Conservation (phyloP, 2,329 filamentous ascomycete species). For the Xylariales sp. region DNA sequence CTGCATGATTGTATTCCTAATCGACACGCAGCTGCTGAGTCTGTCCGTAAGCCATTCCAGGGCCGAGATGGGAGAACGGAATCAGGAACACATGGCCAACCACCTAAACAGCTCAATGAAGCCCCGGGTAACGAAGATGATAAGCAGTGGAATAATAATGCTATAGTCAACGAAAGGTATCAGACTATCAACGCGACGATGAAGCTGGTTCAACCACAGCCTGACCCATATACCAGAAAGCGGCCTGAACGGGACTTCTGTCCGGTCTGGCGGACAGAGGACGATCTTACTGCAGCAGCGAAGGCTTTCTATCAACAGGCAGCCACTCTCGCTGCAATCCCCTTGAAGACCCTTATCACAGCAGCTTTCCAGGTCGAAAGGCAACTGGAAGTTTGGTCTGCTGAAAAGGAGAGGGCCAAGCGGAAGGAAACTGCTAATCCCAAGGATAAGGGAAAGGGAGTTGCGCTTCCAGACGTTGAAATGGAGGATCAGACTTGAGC, state of each 20-base stretch:
- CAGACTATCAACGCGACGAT: constrained; percentile 15
- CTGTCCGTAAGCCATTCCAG: constrained; percentile 3
- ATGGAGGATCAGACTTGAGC: no score
- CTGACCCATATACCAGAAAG: background rate
- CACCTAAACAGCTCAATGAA: background rate
- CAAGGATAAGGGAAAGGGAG: no score
- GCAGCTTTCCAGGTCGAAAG: constrained; percentile 33
- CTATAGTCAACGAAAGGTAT: constrained; percentile 16
- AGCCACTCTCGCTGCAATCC: constrained; percentile 33
- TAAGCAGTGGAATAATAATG: constrained; percentile 1
- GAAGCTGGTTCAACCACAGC: constrained; percentile 10
- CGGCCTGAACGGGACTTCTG: constrained; percentile 20
- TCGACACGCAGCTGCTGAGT: constrained; percentile 5
- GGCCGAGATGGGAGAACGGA: constrained; percentile 6
- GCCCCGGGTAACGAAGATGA: constrained; percentile 9
- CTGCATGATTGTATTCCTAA: background rate
- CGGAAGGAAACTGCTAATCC: constrained; percentile 16
- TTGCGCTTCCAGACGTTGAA: no score
- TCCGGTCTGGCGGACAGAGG: constrained; percentile 29
- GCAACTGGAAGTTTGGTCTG: constrained; percentile 30
- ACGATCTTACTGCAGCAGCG: constrained; percentile 37
- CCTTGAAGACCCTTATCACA: constrained; percentile 28
- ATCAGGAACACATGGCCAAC: constrained; percentile 17
- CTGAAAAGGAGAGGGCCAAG: constrained; percentile 19
- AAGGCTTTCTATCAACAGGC: constrained; percentile 37